Conservation (phyloP, 371 early-diverging fungal species). For the Furculomyces boomerangus region DNA sequence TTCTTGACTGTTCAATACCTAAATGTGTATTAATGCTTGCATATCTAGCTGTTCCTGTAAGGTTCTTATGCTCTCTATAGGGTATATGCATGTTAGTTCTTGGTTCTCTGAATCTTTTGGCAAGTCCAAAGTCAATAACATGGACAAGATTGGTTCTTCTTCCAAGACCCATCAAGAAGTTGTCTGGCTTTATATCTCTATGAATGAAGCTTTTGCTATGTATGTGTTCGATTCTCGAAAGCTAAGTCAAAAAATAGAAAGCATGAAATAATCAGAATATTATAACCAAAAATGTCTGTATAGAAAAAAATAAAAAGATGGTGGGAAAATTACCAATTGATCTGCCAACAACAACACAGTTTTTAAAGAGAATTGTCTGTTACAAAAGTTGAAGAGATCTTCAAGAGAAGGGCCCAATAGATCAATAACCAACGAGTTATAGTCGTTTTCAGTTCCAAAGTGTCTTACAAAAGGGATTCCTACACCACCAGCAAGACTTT, state of each 20-base stretch:
- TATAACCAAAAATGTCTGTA: not conserved
- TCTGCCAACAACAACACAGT: constrained; percentile 96
- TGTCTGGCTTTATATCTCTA: constrained; percentile 91
- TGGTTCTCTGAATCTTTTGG: constrained; percentile 96
- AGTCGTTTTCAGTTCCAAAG: constrained; percentile 85
- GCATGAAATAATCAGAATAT: not conserved
- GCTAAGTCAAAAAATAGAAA: constrained; percentile 28
- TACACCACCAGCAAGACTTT: constrained; percentile 80
- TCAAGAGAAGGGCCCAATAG: constrained; percentile 97
- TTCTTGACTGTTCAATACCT: constrained; percentile 95
- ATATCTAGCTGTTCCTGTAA: constrained; percentile 99
- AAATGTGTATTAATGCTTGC: constrained; percentile 97
- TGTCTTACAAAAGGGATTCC: constrained; percentile 92
- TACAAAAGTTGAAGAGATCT: constrained; percentile 96
- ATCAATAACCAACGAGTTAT: constrained; percentile 98
- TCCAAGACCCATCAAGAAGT: constrained; percentile 97
- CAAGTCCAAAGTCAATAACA: constrained; percentile 98
- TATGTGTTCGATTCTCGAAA: constrained; percentile 90
- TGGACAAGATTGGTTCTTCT: constrained; percentile 91
- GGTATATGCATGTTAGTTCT: constrained; percentile 95
- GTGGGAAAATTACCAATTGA: constrained; percentile 78
- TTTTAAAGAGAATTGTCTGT: constrained; percentile 93
- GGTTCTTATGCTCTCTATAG: constrained; percentile 92
- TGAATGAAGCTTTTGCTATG: constrained; percentile 79
- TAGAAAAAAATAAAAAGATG: constrained; percentile 12